Evolutionary conservation across 805 yeast genomes (phyloP).

Genomic region (Scheffersomyces ergatensis): DNA sequence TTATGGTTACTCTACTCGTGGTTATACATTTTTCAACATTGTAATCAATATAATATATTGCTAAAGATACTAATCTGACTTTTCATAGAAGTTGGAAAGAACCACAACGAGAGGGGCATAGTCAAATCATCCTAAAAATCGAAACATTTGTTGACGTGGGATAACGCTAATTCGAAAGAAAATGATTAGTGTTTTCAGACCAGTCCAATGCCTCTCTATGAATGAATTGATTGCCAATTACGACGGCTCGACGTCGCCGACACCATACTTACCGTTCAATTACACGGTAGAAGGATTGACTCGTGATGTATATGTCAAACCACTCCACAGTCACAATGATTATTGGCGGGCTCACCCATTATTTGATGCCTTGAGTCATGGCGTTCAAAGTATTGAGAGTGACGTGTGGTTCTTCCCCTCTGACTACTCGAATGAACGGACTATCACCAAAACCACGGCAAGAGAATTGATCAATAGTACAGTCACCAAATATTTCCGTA

Average conservation of each 20-base stretch:
- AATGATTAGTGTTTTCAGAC: constrained; percentile 16
- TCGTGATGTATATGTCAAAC: constrained; percentile 37
- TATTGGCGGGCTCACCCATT: constrained; percentile 62
- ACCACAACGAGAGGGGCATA: no score
- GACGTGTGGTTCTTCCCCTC: constrained; percentile 55
- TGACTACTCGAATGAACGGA: constrained; percentile 26
- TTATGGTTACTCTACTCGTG: no score
- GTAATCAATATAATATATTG: no score
- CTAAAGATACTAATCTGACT: no score
- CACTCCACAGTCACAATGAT: constrained; percentile 68
- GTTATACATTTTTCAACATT: no score
- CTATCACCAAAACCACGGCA: constrained; percentile 21
- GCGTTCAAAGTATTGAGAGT: constrained; percentile 62
- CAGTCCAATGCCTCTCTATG: not conserved
- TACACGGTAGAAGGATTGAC: constrained; percentile 26
- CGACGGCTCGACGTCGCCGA: constrained; percentile 5
- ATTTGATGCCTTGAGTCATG: constrained; percentile 54
- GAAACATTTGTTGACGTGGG: no score
- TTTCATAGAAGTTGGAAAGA: no score
- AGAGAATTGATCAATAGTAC: constrained; percentile 8
- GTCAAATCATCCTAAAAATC: no score
- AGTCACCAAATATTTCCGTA: constrained; percentile 16
- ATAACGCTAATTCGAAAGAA: no score
- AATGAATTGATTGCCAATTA: not conserved
- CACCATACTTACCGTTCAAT: constrained; percentile 18